Evolutionary conservation across 345 rosid genomes (phyloP), one percentile per base, ranked within the genome.

Genomic region (Anacardium occidentale): DNA sequence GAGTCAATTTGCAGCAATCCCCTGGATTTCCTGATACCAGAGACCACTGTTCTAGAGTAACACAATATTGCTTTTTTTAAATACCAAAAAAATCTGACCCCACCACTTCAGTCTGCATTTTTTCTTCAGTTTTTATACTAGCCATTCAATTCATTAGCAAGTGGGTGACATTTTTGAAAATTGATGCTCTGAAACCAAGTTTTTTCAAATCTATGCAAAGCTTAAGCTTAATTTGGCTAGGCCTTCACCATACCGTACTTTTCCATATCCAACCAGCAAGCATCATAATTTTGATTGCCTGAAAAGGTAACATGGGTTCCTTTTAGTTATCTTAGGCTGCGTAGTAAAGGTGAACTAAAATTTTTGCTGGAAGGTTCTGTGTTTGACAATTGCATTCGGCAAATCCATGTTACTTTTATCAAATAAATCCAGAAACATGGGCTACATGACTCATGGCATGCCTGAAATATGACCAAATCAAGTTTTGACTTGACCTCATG

Each of bases 191-290:
- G 29, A 11, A 11, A 52, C 59, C 59, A 66, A 18, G 24, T 51
- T 1, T 12, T 18, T 10, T 32, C n/a, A 22, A 64, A 64, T 7
- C 37, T 22, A 24, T 21, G 54, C 54, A 45, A 45, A 64, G 52
- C 17, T 47, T 25, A 50, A 66, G 51, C 32, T 45, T 64, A 45
- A 67, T 37, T 29, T 14, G 10, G 50, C 40, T 61, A 53, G 59
- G 52, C 71, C 75, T 76, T 66, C 53, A 70, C 75, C 62, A 64
- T 37, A 5, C 18, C 42, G 29, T 58, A 65, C 26, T 17, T 45
- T 55, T 7, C 70, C 24, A 57, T 55, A 47, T 47, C 15, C 34
- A 57, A 18, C 55, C 22, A 48, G 15, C 55, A 47, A 65, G 22
- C 37, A 32, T 11, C 12, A n/a, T 44, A 32, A 7, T 12, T 8